Base-by-base conservation (phyloP, 495 filamentous ascomycete genomes). In the Aspergillus bertholletiae region DNA sequence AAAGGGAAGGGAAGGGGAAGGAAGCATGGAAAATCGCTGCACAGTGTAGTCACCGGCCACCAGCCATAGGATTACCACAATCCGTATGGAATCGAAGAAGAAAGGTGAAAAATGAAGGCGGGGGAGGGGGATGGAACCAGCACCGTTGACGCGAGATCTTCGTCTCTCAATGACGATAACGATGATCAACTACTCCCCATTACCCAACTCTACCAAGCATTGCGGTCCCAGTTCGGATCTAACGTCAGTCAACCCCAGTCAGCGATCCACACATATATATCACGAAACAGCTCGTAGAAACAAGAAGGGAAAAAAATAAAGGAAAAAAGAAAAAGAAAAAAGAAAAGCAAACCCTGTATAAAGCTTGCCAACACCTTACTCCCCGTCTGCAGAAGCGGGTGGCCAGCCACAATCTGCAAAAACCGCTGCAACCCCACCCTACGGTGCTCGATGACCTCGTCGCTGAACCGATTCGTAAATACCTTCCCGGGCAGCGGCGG, bases 381-480 rank as follows among this genome's bases (percentile, higher is more conserved):
- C 48, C 95, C 95, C 28, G 95, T 97, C 83, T 98, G 94, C 74
- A 98, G 73, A 56, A 98, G 77, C 52, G 94, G 94, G 73, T 98
- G 94, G 0, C 94, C 92, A 0, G 96, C 94, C 4, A 98, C 94
- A 60, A 98, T 97, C 84, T 96, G 91, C 66, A 98, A 71, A 67
- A 98, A 98, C 62, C 93, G 84, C 77, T 98, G 92, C 54, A 98
- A 76, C 8, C 94, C 94, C 61, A 92, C 88, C 43, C 93, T 79
- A 24, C 94, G 79, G 68, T 96, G 90, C 81, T 98, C 95, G 66
- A 98, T 98, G 60, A 98, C 95, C 64, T 96, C 94, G 67, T 98
- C 94, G 56, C 88, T 93, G 75, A 98, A 98, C 15, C 94, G 88
- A 70, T 97, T 97, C 23, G 93, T 97, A 63, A 97, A 96, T 27